These are phyloP conservation scores for Kwoniella newhampshirensis DNA, from an alignment of 768 basidiomycete species.

Conservation along the genomic window DNA sequence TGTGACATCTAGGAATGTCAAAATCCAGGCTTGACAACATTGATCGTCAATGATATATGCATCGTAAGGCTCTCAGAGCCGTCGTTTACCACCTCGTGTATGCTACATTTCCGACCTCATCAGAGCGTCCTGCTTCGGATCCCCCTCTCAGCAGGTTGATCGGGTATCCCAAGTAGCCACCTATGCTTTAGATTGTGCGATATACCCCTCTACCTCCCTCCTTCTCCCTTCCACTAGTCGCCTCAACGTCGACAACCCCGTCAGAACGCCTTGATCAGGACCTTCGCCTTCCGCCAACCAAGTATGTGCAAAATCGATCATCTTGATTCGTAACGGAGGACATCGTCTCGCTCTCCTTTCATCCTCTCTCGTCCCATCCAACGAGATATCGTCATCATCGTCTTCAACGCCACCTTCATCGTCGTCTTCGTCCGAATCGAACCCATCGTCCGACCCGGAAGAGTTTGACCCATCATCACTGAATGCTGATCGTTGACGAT, in stretches of 20 bases:
- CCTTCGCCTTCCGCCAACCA: conserved; percentile 67
- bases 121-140: no score
- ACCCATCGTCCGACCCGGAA: conserved; percentile 50
- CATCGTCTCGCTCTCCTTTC: conserved; percentile 43
- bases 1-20: no score
- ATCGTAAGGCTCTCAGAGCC: no score
- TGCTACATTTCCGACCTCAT: no score
- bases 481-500: conserved; percentile 32
- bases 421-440: conserved; percentile 26
- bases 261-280: conserved; percentile 73
- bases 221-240: conserved; percentile 64
- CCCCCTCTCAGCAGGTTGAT: no score
- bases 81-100: no score
- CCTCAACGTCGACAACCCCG: conserved; percentile 69
- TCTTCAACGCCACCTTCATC: conserved; percentile 41
- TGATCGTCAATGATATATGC: no score
- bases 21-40: no score
- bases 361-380: conserved; percentile 34
- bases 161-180: no score
- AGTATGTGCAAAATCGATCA: conserved; percentile 96
- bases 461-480: conserved; percentile 15
- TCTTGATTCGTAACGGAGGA: conserved; percentile 65
- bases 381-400: conserved; percentile 39
- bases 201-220: conserved; percentile 53
- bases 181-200: no score